Percentiles rank a stretch among this genome's conserved stretches.
phyloP scores from a whole-genome alignment of 768 basidiomycete genomes.

The Candolleomyces aberdarensis region DNA sequence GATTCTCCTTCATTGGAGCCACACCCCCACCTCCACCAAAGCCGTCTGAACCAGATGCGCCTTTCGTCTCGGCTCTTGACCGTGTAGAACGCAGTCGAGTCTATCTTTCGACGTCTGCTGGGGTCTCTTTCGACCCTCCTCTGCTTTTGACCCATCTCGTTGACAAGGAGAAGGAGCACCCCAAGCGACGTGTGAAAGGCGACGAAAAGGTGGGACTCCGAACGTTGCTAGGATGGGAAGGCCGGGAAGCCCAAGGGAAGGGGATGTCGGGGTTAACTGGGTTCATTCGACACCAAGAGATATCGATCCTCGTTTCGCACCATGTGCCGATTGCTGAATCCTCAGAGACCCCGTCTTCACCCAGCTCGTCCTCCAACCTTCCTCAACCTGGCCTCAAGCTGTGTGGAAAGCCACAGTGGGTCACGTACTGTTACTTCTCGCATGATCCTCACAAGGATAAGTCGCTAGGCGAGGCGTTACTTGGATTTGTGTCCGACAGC shows the following conservation, averaged over 20 bases:
- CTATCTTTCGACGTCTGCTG: constrained; percentile 53
- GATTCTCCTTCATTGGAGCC: constrained; percentile 39
- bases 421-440: constrained; percentile 50
- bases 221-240: constrained; percentile 62
- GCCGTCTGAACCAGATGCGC: constrained; percentile 11
- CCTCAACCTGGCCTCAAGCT: constrained; percentile 18
- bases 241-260: constrained; percentile 34
- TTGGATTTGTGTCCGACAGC: constrained; percentile 26
- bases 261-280: constrained; percentile 50
- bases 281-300: constrained; percentile 56
- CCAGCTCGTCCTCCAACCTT: constrained; percentile 12
- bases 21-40: constrained; percentile 5
- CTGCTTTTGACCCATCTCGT: constrained; percentile 47
- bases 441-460: constrained; percentile 23
- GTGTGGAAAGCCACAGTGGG: constrained; percentile 48
- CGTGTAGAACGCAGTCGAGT: constrained; percentile 36
- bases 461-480: constrained; percentile 43
- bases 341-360: neutral
- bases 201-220: constrained; percentile 54
- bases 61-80: constrained; percentile 38
- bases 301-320: constrained; percentile 49
- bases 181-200: constrained; percentile 41
- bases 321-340: constrained; percentile 25
- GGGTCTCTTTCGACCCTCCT: constrained; percentile 46
- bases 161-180: constrained; percentile 42